Evolutionary conservation across 1,139 yeast genomes (phyloP).

Genomic region (Geotrichum klebahnii): DNA sequence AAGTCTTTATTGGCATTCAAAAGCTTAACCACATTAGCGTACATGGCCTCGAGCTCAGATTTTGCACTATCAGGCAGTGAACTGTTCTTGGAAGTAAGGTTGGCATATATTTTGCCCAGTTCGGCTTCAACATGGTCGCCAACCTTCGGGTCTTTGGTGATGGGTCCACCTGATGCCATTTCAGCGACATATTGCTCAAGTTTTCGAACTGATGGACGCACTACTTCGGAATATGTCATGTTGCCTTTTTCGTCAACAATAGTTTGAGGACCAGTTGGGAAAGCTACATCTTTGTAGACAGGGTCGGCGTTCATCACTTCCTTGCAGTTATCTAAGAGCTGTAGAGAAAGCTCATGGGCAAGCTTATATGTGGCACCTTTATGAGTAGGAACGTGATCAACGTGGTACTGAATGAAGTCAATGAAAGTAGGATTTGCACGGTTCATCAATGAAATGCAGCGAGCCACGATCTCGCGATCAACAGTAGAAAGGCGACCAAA

Average conservation of each 20-base stretch:
- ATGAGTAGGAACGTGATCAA: slow-evolving; percentile 83
- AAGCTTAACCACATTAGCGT: slow-evolving; percentile 70
- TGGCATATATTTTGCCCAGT: slow-evolving; percentile 76
- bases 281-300: slow-evolving; percentile 88
- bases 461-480: slow-evolving; percentile 93
- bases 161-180: slow-evolving; percentile 92
- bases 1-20: slow-evolving; percentile 44
- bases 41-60: slow-evolving; percentile 73
- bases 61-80: slow-evolving; percentile 55
- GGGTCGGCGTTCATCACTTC: slow-evolving; percentile 80
- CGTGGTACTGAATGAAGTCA: slow-evolving; percentile 95
- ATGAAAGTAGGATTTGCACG: slow-evolving; percentile 90
- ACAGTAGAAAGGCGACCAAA: slow-evolving; percentile 87
- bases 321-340: slow-evolving; percentile 90
- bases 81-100: slow-evolving; percentile 64
- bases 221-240: slow-evolving; percentile 74
- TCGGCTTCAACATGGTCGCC: slow-evolving; percentile 58
- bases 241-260: slow-evolving; percentile 83
- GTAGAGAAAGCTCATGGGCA: slow-evolving; percentile 86
- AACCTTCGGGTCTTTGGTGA: slow-evolving; percentile 68
- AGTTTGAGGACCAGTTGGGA: slow-evolving; percentile 94
- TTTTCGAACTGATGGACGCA: slow-evolving; percentile 88
- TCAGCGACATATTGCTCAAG: slow-evolving; percentile 92
- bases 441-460: slow-evolving; percentile 96
- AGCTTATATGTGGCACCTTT: slow-evolving; percentile 86